Conservation (phyloP, 2,329 filamentous ascomycete species). For the Calcarisporium arbuscula region DNA sequence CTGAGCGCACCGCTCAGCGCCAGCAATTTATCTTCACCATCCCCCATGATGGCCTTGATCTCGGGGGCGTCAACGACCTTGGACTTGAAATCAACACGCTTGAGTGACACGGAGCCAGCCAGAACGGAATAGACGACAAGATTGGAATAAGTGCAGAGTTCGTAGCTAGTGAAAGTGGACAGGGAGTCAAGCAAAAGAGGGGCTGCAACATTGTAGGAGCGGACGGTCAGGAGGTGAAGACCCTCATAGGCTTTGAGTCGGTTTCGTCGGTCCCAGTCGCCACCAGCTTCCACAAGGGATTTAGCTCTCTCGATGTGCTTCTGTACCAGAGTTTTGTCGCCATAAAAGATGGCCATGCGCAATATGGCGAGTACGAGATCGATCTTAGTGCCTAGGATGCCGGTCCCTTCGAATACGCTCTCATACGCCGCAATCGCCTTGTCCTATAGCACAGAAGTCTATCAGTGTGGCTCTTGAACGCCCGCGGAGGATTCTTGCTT, state of each 20-base stretch:
- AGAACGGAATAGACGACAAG: constrained; percentile 95
- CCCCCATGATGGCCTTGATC: constrained; percentile 93
- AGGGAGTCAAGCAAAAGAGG: constrained; percentile 93
- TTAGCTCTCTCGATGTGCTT: constrained; percentile 89
- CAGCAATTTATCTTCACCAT: constrained; percentile 79
- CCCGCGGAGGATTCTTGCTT: not conserved
- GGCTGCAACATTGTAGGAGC: constrained; percentile 83
- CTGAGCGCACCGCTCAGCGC: constrained; percentile 76
- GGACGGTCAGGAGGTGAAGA: constrained; percentile 83
- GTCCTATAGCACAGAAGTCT: constrained; percentile 60
- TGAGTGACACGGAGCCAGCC: constrained; percentile 87
- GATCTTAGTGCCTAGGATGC: constrained; percentile 93
- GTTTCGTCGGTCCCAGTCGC: constrained; percentile 98
- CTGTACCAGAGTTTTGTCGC: constrained; percentile 86
- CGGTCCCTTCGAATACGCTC: constrained; percentile 92
- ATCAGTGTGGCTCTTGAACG: not conserved
- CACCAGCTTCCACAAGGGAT: constrained; percentile 84
- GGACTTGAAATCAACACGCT: constrained; percentile 97
- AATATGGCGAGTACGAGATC: constrained; percentile 95
- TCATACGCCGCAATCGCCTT: constrained; percentile 91
- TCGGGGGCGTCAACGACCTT: constrained; percentile 98
- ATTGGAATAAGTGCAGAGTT: constrained; percentile 93
- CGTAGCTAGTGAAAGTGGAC: constrained; percentile 97
- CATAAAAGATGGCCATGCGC: constrained; percentile 91
- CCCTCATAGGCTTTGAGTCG: constrained; percentile 98